phyloP scores from a whole-genome alignment of 176 grass and related monocot genomes.

The Phragmites australis region DNA sequence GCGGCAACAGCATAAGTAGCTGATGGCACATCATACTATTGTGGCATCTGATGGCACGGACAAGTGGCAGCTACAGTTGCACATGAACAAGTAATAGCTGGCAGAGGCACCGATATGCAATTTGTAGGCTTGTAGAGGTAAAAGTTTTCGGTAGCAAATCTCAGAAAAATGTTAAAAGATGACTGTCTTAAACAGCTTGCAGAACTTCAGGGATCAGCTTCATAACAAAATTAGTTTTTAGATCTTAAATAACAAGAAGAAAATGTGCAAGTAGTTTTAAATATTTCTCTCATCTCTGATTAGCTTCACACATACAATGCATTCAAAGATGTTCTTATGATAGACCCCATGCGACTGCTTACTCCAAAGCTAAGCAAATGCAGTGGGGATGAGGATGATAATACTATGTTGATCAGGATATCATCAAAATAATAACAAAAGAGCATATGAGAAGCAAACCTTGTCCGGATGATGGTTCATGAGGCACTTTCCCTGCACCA shows the following conservation, averaged over 20 bases:
- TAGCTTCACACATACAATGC: slow-evolving; percentile 29
- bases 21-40: neutral
- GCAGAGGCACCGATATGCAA: neutral
- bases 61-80: slow-evolving; percentile 3
- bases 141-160: slow-evolving; percentile 15
- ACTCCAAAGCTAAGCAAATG: slow-evolving; percentile 24
- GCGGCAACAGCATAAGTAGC: neutral
- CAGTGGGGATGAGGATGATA: slow-evolving; percentile 13
- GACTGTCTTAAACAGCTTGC: slow-evolving; percentile 3
- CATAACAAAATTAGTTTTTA: slow-evolving; percentile 5
- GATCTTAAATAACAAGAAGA: slow-evolving; percentile 15
- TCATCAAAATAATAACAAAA: slow-evolving; percentile 27
- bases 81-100: slow-evolving; percentile 22
- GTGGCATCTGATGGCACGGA: slow-evolving; percentile 21
- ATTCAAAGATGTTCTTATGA: slow-evolving; percentile 24
- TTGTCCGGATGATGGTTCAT: slow-evolving; percentile 43
- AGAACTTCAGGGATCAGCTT: slow-evolving; percentile 4
- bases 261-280: slow-evolving; percentile 18
- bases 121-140: neutral
- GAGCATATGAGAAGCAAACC: slow-evolving; percentile 32
- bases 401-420: neutral
- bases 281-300: slow-evolving; percentile 25
- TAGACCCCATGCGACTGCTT: neutral
- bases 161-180: neutral
- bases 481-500: slow-evolving; percentile 36